Percentiles rank a stretch among this genome's conserved stretches.
Evolutionary conservation across 345 rosid genomes (phyloP).

Genomic region (Theobroma cacao): DNA sequence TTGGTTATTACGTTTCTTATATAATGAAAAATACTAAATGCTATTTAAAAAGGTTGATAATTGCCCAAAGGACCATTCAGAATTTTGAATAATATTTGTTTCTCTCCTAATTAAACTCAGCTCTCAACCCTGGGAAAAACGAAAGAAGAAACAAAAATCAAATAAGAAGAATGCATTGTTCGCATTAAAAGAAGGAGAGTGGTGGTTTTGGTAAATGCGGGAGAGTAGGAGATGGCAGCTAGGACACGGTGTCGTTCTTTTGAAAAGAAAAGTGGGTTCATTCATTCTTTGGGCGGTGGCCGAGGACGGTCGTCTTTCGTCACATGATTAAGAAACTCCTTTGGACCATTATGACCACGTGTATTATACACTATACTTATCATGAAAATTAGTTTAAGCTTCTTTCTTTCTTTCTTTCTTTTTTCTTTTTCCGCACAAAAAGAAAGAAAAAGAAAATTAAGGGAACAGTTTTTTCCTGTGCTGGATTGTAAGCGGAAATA

Average conservation of each 20-base stretch:
- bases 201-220: not conserved
- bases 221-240: not conserved
- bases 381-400: too few relatives aligned
- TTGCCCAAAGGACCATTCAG: too few relatives aligned
- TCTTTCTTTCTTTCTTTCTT: not conserved
- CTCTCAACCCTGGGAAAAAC: not conserved
- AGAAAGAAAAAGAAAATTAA: too few relatives aligned
- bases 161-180: not conserved
- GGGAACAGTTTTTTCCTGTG: too few relatives aligned
- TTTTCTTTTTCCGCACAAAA: not conserved
- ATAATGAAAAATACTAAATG: too few relatives aligned
- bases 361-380: not conserved
- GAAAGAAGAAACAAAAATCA: not conserved
- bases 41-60: too few relatives aligned
- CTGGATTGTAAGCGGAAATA: too few relatives aligned
- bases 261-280: not conserved
- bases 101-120: too few relatives aligned
- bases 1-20: not conserved
- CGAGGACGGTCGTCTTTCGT: conserved; percentile 24
- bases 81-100: too few relatives aligned
- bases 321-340: conserved; percentile 12
- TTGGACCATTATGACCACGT: conserved; percentile 18
- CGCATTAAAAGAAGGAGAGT: not conserved
- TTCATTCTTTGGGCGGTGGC: conserved; percentile 22
- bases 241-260: conserved; percentile 20